These are phyloP conservation scores for Phaeotremella fagi DNA, from an alignment of 768 basidiomycete genomes.

Conservation along the genomic window DNA sequence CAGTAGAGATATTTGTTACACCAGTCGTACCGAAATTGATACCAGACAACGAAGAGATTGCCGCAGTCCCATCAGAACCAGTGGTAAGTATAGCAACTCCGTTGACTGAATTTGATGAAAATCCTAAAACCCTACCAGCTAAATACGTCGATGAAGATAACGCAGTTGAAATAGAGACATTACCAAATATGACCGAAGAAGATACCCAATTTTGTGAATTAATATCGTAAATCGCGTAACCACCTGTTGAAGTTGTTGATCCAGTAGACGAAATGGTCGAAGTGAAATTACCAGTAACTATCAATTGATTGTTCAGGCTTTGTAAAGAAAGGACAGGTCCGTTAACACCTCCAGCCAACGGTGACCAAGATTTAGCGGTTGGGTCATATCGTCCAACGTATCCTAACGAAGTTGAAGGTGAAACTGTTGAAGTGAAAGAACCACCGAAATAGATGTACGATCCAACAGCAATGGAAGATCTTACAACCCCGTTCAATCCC, in stretches of 20 bases:
- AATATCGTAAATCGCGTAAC: constrained; percentile 73
- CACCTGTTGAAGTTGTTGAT: constrained; percentile 51
- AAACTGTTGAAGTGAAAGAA: constrained; percentile 65
- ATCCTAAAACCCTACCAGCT: constrained; percentile 33
- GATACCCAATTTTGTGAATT: constrained; percentile 60
- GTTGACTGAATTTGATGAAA: constrained; percentile 60
- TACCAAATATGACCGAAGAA: constrained; percentile 59
- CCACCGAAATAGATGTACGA: constrained; percentile 75
- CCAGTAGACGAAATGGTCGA: constrained; percentile 47
- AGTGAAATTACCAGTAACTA: constrained; percentile 74
- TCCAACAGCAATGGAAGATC: constrained; percentile 57
- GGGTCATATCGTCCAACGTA: constrained; percentile 72
- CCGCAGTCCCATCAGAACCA: constrained; percentile 55
- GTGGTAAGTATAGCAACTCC: constrained; percentile 74
- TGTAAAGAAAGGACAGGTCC: constrained; percentile 65
- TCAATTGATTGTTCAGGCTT: constrained; percentile 53
- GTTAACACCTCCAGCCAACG: constrained; percentile 69
- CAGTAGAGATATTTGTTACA: constrained; percentile 40
- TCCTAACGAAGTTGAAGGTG: constrained; percentile 54
- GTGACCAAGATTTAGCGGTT: constrained; percentile 59
- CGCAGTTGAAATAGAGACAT: constrained; percentile 32
- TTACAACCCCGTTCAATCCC: constrained; percentile 77
- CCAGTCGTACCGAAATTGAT: constrained; percentile 59
- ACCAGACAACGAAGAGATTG: constrained; percentile 58
- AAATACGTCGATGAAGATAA: constrained; percentile 50